Evolutionary conservation across 306 rosid species (phyloP), one percentile per base, ranked within the genome.

Genomic region (Gynostemma pentaphyllum): DNA sequence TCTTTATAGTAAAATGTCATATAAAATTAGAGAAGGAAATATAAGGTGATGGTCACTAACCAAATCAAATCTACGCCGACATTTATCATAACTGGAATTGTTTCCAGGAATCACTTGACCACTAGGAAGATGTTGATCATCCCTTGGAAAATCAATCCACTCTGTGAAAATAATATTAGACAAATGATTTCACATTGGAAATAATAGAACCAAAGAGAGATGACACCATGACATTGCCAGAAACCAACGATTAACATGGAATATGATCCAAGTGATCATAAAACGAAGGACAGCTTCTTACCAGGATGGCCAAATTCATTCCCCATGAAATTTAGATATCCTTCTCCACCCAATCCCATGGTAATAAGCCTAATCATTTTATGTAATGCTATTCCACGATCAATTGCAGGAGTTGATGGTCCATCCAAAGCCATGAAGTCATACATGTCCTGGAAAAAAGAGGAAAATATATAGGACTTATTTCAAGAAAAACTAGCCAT

Each of bases 291-390:
- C 52, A 61, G 68, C 9, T 32, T 53, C 77, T 76, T 80, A 89
- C 99, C 99, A 48, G 99, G 99, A 78, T 94, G 99, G 47, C 99
- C 99, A 39, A 94, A 94, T 79, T 94, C 99, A 82, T 94, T 94
- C 74, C 99, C 99, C 99, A 89, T 94, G 75, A 94, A 94, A 78
- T 94, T 94, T 71, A 94, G 72, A 75, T 94, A 94, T 59, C 95
- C 99, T 85, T 94, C 95, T 68, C 99, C 99, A 61, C 97, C 99
- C 41, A 94, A 83, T 51, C 97, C 83, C 84, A 88, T 81, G 21
- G 99, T 94, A 70, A 94, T 70, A 70, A 94, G 97, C 95, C 99
- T 84, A 67, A 94, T 94, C 94, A 94, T 88, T 73, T 94, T 94
- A 81, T 94, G 99, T 68, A 94, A 77, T 40, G 99, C 95, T 69